Percentiles rank a stretch among this genome's conserved stretches.
Evolutionary conservation across 177 flowering plant genomes (phyloP).

Genomic region (Tripterygium wilfordii): DNA sequence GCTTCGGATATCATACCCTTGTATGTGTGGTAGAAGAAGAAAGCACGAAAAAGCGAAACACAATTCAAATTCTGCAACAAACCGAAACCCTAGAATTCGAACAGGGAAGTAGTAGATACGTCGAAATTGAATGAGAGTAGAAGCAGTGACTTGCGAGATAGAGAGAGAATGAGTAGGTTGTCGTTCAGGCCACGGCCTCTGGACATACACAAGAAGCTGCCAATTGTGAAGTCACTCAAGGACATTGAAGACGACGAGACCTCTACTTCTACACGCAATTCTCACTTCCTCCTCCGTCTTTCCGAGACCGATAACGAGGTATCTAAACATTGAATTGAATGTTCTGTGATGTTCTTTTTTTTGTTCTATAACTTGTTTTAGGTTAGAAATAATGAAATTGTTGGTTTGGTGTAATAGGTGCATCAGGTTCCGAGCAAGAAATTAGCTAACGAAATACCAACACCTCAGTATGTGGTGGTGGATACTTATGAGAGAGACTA

Average conservation of each 20-base stretch:
- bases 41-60: too few species aligned
- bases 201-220: constrained; percentile 94
- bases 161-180: constrained; percentile 68
- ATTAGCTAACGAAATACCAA: constrained; percentile 79
- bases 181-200: constrained; percentile 95
- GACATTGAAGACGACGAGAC: constrained; percentile 93
- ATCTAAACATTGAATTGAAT: neutral
- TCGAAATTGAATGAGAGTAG: neutral
- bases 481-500: constrained; percentile 98
- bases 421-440: constrained; percentile 65
- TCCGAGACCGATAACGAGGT: constrained; percentile 70
- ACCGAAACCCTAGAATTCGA: too few species aligned
- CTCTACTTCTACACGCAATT: constrained; percentile 70
- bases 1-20: too few species aligned
- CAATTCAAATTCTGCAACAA: too few species aligned
- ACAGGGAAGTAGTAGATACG: too few species aligned
- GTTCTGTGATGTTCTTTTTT: neutral
- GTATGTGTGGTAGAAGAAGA: too few species aligned
- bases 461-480: constrained; percentile 82
- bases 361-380: too few species aligned
- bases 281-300: constrained; percentile 53
- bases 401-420: constrained; percentile 28
- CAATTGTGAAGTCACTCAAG: constrained; percentile 78
- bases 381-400: neutral
- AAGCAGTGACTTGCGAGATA: constrained; percentile 4